Percentiles rank a stretch among this genome's conserved stretches.
phyloP scores from a whole-genome alignment of 805 yeast species.

The Cyberlindnera petersonii region DNA sequence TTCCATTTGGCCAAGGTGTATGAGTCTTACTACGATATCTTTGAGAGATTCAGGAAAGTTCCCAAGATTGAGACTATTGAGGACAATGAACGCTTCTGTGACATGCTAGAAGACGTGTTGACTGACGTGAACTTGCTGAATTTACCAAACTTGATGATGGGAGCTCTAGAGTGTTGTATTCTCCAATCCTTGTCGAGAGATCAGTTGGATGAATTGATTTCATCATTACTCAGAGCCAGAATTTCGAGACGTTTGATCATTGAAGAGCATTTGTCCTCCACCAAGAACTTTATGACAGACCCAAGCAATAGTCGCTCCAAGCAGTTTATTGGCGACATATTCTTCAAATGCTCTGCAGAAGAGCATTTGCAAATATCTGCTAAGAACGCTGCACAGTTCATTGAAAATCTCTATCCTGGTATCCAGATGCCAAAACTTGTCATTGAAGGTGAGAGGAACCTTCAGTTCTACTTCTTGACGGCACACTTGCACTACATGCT shows the following conservation, averaged over 20 bases:
- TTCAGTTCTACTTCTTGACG: slow-evolving; percentile 76
- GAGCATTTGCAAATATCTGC: slow-evolving; percentile 60
- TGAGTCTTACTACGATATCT: slow-evolving; percentile 83
- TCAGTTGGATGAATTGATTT: slow-evolving; percentile 68
- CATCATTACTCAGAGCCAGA: slow-evolving; percentile 76
- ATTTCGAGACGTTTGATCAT: slow-evolving; percentile 86
- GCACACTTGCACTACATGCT: slow-evolving; percentile 82
- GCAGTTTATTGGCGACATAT: slow-evolving; percentile 68
- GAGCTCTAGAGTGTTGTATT: slow-evolving; percentile 77
- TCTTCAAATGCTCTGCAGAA: slow-evolving; percentile 70
- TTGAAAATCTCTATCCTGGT: slow-evolving; percentile 48
- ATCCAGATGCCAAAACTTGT: slow-evolving; percentile 66
- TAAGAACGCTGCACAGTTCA: slow-evolving; percentile 44
- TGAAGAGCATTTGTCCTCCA: slow-evolving; percentile 83
- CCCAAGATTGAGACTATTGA: slow-evolving; percentile 63
- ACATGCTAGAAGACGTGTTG: slow-evolving; percentile 55
- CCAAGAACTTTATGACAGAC: slow-evolving; percentile 54
- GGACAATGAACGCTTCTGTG: slow-evolving; percentile 74
- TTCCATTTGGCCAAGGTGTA: slow-evolving; percentile 84
- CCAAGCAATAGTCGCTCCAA: slow-evolving; percentile 44
- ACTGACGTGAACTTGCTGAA: slow-evolving; percentile 75
- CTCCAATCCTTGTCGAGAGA: slow-evolving; percentile 52
- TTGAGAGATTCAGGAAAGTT: slow-evolving; percentile 76
- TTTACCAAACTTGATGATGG: slow-evolving; percentile 88
- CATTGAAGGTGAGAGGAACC: slow-evolving; percentile 67